Evolutionary conservation across 495 filamentous ascomycete genomes (phyloP), one percentile per base, ranked within the genome.

Genomic region (Neurospora sp.): DNA sequence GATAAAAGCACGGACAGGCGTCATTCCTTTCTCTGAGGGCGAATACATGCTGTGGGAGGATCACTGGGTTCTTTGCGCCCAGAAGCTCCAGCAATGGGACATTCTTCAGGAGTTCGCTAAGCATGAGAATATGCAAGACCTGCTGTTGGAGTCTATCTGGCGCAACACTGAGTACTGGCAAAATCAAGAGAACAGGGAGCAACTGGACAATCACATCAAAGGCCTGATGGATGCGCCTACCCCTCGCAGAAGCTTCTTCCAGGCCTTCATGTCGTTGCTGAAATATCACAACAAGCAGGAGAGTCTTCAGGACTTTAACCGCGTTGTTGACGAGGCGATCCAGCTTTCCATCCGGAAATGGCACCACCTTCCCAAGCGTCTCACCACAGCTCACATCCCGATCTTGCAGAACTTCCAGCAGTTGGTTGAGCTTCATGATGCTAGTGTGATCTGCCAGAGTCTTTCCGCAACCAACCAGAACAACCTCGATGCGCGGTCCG

Each of bases 41-140:
- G 96, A 99, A 83, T 99, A 99, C 79, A 97, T 96, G 89, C 87
- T 99, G 1, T 99, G 96, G 96, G 96, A 99, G 82, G 96, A 99
- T 81, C 96, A 99, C 76, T 99, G 96, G 96, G 88, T 98, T 40
- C 87, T 96, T 48, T 98, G 96, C 79, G 96, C 95, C 3, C 93
- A 98, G 82, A 99, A 98, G 84, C 88, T 99, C 43, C 96, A 99
- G 79, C 96, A 98, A 76, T 99, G 96, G 96, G 96, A 99, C 71
- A 92, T 99, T 72, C 82, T 99, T 37, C 92, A 91, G 71, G 96
- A 99, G 75, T 98, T 97, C 75, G 94, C 96, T n/a, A 98, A 98
- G 81, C 95, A 98, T 73, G 96, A 99, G 78, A 99, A 98, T 77
- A 91, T 96, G 81, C 97, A 98, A 79, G 96, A 99, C 78, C 89